Conservation (phyloP, 2,329 filamentous ascomycete species). For the Aspergillus quadrilineatus region DNA sequence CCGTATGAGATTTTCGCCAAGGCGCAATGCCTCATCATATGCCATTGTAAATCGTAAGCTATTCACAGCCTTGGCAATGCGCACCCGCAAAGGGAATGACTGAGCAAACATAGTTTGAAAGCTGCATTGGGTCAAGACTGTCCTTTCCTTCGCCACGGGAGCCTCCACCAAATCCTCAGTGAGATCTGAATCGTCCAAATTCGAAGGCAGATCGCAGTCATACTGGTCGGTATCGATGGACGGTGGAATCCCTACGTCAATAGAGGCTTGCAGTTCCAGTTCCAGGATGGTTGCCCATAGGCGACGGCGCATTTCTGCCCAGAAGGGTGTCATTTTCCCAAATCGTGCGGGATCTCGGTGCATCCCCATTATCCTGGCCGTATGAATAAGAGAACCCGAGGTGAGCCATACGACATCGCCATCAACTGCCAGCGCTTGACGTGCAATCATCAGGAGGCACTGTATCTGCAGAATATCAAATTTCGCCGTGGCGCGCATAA, state of each 20-base stretch:
- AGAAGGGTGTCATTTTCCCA: constrained; percentile 37
- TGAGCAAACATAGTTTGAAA: constrained; percentile 31
- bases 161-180: constrained; percentile 27
- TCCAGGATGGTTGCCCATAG: constrained; percentile 48
- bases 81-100: constrained; percentile 30
- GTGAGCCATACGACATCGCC: constrained; percentile 38
- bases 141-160: constrained; percentile 19
- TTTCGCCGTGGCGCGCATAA: constrained; percentile 32
- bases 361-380: constrained; percentile 44
- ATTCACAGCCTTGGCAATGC: constrained; percentile 33
- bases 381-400: constrained; percentile 41
- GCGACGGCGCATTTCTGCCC: constrained; percentile 47
- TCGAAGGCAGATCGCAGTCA: constrained; percentile 39
- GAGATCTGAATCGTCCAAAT: constrained; percentile 39
- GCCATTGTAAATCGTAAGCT: constrained; percentile 30
- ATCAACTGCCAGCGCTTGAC: constrained; percentile 31
- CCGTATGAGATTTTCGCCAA: constrained; percentile 30
- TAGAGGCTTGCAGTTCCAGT: constrained; percentile 39
- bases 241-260: constrained; percentile 36
- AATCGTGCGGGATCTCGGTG: constrained; percentile 41
- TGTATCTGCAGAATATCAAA: constrained; percentile 36
- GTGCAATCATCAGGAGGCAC: constrained; percentile 35
- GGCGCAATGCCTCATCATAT: constrained; percentile 34
- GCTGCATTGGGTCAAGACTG: constrained; percentile 26
- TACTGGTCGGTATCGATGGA: constrained; percentile 37